Base-by-base conservation (phyloP, 2,329 filamentous ascomycete species). In the Aspergillus felis region DNA sequence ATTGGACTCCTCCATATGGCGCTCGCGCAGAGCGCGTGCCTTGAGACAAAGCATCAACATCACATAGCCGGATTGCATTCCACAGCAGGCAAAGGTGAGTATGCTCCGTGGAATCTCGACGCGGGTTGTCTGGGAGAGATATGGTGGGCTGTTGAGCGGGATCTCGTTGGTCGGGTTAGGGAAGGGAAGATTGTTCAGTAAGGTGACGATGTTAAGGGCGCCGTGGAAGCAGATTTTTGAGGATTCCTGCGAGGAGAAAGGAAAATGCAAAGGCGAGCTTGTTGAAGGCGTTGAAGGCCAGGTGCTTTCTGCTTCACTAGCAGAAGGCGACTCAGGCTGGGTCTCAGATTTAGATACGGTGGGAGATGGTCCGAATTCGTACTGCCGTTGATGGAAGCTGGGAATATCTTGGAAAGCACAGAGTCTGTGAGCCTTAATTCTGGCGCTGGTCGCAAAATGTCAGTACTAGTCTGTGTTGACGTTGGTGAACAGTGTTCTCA, bases 361-460 rank as follows among this genome's bases (percentile, higher is more conserved):
- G 4, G 56, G 24, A 29, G 59, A 32, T 17, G 56, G 49, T n/a
- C 44, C 57, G 24, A 69, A 60, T 25, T 68, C 65, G 50, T 62
- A 68, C 44, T 68, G 65, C 8, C 48, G 57, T 57, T 66, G 57
- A 7, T 61, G 56, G 38, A 68, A 66, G 17, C 67, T 57, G 2
- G 68, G 65, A 3, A 66, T 56, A 38, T 71, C 68, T 51, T 60
- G 62, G 53, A 71, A 71, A 10, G 69, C 69, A 17, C 63, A 62
- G 35, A 68, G 66, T 17, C 68, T 64, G 53, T 71, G 67, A 6
- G 67, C 50, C 57, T 70, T 71, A 35, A 71, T 68, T 17, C 65
- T 61, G 20, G 68, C 67, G 29, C 68, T 71, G 28, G 27, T 44
- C 32, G 28, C 12, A 5, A 4, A 2, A 1, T 32, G 27, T 44